Base-by-base conservation (phyloP, 768 basidiomycete genomes). In the Auricularia auricula-judae region DNA sequence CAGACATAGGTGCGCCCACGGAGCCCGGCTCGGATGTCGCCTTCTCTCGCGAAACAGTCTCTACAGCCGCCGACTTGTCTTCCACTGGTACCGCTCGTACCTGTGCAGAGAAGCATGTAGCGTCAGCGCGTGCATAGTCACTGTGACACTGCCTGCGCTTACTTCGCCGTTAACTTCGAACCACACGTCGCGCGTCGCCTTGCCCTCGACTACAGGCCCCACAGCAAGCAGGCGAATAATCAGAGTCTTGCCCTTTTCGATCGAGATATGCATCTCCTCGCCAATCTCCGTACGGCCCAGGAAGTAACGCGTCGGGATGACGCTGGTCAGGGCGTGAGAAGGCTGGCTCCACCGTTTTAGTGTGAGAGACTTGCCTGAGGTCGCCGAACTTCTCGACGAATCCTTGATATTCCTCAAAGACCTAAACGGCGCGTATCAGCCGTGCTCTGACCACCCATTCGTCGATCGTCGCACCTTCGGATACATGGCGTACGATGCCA, bases 161-260 rank as follows among this genome's bases (percentile, higher is more conserved):
- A 90, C 91, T 82, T 96, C 93, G 76, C 94, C 94, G 70, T 96
- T 96, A 66, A 96, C 90, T 80, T 98, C 96, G 73, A 98, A 96
- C 91, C 96, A 97, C 65, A 96, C 93, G 74, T 98, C 95, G 70
- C 96, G 87, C 71, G 92, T 90, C 29, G 95, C 93, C 70, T 86
- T 89, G 43, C 89, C 89, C 74, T 93, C 87, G 62, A 96, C 88
- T 63, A 98, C 89, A 65, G 93, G 91, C 21, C 96, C 94, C 61
- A 95, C 83, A 35, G 97, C 97, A 84, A 99, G 89, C 71, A 98
- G 82, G 70, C 93, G 89, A 74, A 99, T 87, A 74, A 98, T 95
- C 66, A 99, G 82, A 63, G 91, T 97, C 82, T 98, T 98, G 47
- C 97, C 97, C 75, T 91, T 85, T 77, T 95, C 93, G 72, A 98